A percentile compares a stretch with the other conserved stretches of the same genome.
Conservation (phyloP, 2,329 filamentous ascomycete genomes). For the Hortaea werneckii region DNA sequence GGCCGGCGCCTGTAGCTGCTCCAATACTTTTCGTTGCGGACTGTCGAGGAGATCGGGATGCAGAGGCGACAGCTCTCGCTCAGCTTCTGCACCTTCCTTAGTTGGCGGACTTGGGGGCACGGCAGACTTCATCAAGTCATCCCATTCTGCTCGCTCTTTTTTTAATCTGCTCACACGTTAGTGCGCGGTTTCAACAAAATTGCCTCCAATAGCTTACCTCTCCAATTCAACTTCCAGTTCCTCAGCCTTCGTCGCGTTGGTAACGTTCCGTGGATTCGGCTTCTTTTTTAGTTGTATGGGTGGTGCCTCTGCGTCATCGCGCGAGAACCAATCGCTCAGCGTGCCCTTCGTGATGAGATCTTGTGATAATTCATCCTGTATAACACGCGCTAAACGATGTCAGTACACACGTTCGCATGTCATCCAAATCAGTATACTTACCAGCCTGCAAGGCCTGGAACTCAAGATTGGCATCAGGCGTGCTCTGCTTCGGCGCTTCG, state of each 20-base stretch:
- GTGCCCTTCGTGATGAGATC: conserved; percentile 74
- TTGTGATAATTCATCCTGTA: conserved; percentile 83
- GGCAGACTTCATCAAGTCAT: conserved; percentile 60
- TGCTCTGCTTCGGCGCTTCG: conserved; percentile 17
- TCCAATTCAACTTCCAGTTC: conserved; percentile 76
- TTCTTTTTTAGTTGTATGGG: conserved; percentile 54
- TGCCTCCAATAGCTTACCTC: conserved; percentile 46
- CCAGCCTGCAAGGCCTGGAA: conserved; percentile 31
- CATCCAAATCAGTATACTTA: not conserved
- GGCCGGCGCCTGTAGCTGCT: conserved; percentile 13
- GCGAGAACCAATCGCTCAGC: conserved; percentile 84
- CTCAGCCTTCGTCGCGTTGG: conserved; percentile 71
- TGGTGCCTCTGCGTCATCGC: conserved; percentile 42
- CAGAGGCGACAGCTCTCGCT: conserved; percentile 16
- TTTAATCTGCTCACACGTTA: conserved; percentile 51
- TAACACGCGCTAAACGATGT: conserved; percentile 62
- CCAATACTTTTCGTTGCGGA: conserved; percentile 19
- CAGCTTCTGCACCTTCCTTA: conserved; percentile 2
- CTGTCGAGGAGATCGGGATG: conserved; percentile 19
- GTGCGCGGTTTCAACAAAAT: not conserved
- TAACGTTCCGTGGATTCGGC: conserved; percentile 81
- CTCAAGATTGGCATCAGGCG: conserved; percentile 15
- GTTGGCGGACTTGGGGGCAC: conserved; percentile 23
- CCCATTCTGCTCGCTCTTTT: conserved; percentile 72
- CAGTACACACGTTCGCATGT: not conserved